These are phyloP conservation scores for Boletus rufocinnamomeus DNA, from an alignment of 768 basidiomycete genomes.

Conservation along the genomic window DNA sequence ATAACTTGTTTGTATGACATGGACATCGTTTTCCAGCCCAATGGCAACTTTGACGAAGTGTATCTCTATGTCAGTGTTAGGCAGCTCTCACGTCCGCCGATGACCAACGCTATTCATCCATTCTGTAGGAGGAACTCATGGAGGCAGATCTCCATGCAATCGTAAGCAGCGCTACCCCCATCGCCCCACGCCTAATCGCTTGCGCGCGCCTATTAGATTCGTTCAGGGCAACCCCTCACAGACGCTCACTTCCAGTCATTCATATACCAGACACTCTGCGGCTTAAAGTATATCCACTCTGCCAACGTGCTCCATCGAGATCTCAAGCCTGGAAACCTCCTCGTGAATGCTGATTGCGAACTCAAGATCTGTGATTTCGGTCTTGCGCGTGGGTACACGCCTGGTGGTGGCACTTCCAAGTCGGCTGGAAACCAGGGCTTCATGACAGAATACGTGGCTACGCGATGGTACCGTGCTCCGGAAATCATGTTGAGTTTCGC, in stretches of 20 bases:
- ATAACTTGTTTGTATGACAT: slow-evolving; percentile 98
- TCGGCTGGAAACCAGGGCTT: slow-evolving; percentile 86
- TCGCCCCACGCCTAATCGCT: neutral
- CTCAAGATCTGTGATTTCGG: slow-evolving; percentile 99
- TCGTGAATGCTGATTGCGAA: slow-evolving; percentile 98
- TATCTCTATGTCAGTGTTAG: slow-evolving; percentile 74
- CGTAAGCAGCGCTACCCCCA: slow-evolving; percentile 45
- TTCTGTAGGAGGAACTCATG: slow-evolving; percentile 92
- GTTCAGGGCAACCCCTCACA: slow-evolving; percentile 84
- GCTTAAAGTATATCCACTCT: slow-evolving; percentile 97
- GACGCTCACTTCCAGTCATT: slow-evolving; percentile 95
- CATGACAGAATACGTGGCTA: slow-evolving; percentile 99
- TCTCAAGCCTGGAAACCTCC: slow-evolving; percentile 91
- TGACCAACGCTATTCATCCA: slow-evolving; percentile 4
- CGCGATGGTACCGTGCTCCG: slow-evolving; percentile 96
- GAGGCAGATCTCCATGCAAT: slow-evolving; percentile 99
- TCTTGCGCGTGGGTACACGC: slow-evolving; percentile 90
- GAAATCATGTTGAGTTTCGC: slow-evolving; percentile 99
- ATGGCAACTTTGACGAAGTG: slow-evolving; percentile 94
- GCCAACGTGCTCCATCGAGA: slow-evolving; percentile 98
- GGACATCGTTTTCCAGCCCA: slow-evolving; percentile 94
- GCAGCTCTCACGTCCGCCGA: neutral
- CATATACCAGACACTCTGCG: slow-evolving; percentile 97
- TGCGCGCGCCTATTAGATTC: slow-evolving; percentile 51
- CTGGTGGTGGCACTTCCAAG: slow-evolving; percentile 72